Evolutionary conservation across 352 stramenopile species (phyloP).

Genomic region (Globisporangium nagaii): DNA sequence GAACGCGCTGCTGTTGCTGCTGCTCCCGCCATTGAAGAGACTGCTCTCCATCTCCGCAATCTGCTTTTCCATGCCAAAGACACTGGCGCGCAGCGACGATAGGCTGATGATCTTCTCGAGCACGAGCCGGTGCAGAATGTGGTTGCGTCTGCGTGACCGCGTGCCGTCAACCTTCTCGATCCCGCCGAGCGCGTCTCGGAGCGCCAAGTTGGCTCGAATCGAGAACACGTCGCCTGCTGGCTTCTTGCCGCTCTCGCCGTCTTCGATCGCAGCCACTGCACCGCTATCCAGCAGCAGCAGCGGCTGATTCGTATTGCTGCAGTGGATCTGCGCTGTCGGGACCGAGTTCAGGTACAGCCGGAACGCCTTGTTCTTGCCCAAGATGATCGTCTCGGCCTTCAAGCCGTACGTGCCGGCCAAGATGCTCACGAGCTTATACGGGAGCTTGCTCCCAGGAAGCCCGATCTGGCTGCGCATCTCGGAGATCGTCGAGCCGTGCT

Average conservation of each 20-base stretch:
- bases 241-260: background rate
- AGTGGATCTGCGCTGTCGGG: background rate
- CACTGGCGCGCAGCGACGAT: constrained; percentile 66
- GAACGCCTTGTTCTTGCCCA: constrained; percentile 82
- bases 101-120: constrained; percentile 76
- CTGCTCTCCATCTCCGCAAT: constrained; percentile 1
- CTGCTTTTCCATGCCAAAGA: constrained; percentile 67
- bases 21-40: background rate
- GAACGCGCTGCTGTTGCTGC: background rate
- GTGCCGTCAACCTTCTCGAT: constrained; percentile 57
- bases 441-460: constrained; percentile 67
- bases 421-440: constrained; percentile 71
- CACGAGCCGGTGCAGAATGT: constrained; percentile 55
- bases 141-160: constrained; percentile 41
- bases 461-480: constrained; percentile 69
- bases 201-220: constrained; percentile 41
- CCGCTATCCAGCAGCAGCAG: constrained; percentile 7
- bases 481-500: constrained; percentile 62
- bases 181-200: constrained; percentile 57
- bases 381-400: constrained; percentile 67
- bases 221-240: constrained; percentile 24
- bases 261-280: background rate
- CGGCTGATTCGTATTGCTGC: background rate
- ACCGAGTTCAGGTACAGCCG: constrained; percentile 39
- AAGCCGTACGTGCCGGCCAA: constrained; percentile 64